These are phyloP conservation scores for Candida piceae DNA, from an alignment of 805 yeast species.

Conservation along the genomic window DNA sequence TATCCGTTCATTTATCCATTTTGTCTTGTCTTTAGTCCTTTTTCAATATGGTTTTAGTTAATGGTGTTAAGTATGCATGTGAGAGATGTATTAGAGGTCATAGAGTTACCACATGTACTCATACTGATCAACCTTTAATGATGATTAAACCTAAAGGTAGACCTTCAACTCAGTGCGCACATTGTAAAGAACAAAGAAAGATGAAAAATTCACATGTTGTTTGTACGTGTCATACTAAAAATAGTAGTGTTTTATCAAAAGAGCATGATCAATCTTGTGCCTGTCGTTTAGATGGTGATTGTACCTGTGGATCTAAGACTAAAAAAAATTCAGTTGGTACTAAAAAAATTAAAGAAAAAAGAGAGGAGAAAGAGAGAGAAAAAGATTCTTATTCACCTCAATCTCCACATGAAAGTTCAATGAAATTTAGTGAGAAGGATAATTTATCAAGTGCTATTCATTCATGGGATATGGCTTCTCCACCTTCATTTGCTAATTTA, in stretches of 20 bases:
- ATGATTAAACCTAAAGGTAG: constrained; percentile 96
- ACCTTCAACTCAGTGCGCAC: constrained; percentile 87
- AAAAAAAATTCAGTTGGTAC: constrained; percentile 14
- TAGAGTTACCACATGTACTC: constrained; percentile 89
- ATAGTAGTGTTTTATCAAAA: constrained; percentile 7
- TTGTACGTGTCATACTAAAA: constrained; percentile 66
- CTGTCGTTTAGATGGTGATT: constrained; percentile 28
- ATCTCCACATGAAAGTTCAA: not conserved
- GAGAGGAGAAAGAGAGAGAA: constrained; percentile 16
- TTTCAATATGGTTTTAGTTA: constrained; percentile 67
- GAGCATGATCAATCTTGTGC: constrained; percentile 28
- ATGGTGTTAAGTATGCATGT: constrained; percentile 94
- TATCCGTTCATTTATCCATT: too few relatives aligned
- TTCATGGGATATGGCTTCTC: constrained; percentile 28
- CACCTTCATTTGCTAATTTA: constrained; percentile 12
- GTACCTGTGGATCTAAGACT: constrained; percentile 28
- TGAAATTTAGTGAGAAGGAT: constrained; percentile 10
- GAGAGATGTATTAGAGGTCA: constrained; percentile 95
- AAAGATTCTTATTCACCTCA: constrained; percentile 1
- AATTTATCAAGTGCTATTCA: constrained; percentile 13
- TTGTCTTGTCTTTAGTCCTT: too few relatives aligned
- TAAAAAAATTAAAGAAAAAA: too few relatives aligned
- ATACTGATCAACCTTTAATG: constrained; percentile 83
- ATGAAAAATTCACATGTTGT: constrained; percentile 58
- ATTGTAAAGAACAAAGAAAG: constrained; percentile 74